Conservation (phyloP, 495 filamentous ascomycete species). For the Penicillium waksmanii region DNA sequence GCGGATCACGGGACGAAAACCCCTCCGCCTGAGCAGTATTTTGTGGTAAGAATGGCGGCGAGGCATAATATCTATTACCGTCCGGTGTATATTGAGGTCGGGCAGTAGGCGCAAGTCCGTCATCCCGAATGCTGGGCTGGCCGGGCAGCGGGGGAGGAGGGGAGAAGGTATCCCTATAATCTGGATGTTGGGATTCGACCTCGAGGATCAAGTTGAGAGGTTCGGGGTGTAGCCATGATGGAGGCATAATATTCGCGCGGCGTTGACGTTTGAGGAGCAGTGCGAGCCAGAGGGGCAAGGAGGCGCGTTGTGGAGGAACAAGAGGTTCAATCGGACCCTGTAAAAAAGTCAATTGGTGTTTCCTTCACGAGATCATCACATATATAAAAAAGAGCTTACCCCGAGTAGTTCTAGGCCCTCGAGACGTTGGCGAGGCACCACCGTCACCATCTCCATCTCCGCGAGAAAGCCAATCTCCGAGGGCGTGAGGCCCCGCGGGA, state of each 20-base stretch:
- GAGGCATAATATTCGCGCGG: conserved; percentile 90
- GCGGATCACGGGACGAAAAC: conserved; percentile 33
- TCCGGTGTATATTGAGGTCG: conserved; percentile 46
- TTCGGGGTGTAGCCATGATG: conserved; percentile 79
- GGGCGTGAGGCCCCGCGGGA: conserved; percentile 82
- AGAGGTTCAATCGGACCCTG: conserved; percentile 80
- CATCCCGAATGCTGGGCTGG: conserved; percentile 36
- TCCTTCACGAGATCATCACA: conserved; percentile 1
- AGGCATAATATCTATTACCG: conserved; percentile 43
- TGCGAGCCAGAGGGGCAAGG: conserved; percentile 94
- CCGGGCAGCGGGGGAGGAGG: conserved; percentile 68
- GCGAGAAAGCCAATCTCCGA: conserved; percentile 92
- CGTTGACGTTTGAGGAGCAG: conserved; percentile 93
- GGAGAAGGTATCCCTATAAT: conserved; percentile 68
- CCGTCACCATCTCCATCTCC: conserved; percentile 93
- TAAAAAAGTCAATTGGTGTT: conserved; percentile 17
- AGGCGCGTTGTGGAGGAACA: conserved; percentile 76
- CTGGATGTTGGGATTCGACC: conserved; percentile 69
- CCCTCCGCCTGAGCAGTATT: conserved; percentile 40
- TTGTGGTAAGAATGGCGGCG: conserved; percentile 48
- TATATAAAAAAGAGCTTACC: conserved; percentile 55
- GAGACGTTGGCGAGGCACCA: conserved; percentile 88
- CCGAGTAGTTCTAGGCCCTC: conserved; percentile 82
- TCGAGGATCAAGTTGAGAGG: conserved; percentile 76
- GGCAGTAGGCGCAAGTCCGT: conserved; percentile 33